phyloP scores from a whole-genome alignment of 2,329 filamentous ascomycete genomes.

The Didymella lethalis region DNA sequence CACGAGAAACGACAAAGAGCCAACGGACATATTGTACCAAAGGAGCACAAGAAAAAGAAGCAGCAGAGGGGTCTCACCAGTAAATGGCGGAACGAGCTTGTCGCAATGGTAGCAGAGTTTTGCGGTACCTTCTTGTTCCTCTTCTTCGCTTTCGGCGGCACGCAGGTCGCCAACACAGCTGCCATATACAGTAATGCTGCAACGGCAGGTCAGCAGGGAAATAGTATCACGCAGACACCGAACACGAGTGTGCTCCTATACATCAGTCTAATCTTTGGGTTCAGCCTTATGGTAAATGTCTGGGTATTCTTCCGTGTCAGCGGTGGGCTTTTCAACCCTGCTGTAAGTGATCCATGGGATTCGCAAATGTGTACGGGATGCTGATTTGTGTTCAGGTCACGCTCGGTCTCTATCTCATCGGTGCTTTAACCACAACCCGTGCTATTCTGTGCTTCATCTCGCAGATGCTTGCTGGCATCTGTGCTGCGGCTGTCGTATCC shows the following conservation, averaged over 20 bases:
- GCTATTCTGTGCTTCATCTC: slow-evolving; percentile 45
- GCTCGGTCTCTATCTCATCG: slow-evolving; percentile 48
- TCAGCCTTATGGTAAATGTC: slow-evolving; percentile 51
- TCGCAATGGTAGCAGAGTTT: slow-evolving; percentile 49
- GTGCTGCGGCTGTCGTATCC: slow-evolving; percentile 45
- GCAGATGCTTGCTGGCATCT: slow-evolving; percentile 50
- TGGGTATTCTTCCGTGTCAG: slow-evolving; percentile 53
- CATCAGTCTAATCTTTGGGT: slow-evolving; percentile 50
- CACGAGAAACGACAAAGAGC: slow-evolving; percentile 17
- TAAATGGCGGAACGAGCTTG: slow-evolving; percentile 48
- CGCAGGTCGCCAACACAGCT: slow-evolving; percentile 48
- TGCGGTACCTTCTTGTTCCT: slow-evolving; percentile 53
- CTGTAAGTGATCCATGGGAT: slow-evolving; percentile 36
- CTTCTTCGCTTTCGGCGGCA: slow-evolving; percentile 52
- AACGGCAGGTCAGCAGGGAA: slow-evolving; percentile 32
- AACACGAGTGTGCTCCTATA: slow-evolving; percentile 48
- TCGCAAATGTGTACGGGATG: neutral
- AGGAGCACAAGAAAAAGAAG: slow-evolving; percentile 7
- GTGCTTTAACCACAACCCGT: slow-evolving; percentile 35
- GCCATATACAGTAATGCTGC: slow-evolving; percentile 31
- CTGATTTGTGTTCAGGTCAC: slow-evolving; percentile 38
- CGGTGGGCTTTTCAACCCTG: slow-evolving; percentile 52
- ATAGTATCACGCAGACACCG: slow-evolving; percentile 43
- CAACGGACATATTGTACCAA: slow-evolving; percentile 15
- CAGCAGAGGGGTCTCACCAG: slow-evolving; percentile 12